phyloP scores from a whole-genome alignment of 2,329 filamentous ascomycete species.

The Apiospora hydei region DNA sequence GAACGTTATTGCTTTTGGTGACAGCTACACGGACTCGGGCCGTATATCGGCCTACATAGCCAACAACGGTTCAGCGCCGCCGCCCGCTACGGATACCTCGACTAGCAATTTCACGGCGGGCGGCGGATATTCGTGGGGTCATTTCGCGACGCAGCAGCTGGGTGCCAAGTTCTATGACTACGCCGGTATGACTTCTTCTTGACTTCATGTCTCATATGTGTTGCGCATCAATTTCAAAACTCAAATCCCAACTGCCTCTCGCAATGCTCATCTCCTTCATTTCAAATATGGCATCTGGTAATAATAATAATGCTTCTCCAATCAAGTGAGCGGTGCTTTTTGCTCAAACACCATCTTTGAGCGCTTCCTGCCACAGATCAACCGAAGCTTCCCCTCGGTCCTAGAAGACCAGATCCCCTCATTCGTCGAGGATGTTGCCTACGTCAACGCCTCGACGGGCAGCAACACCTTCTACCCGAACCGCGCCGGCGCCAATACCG shows the following conservation, averaged over 20 bases:
- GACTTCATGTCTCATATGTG: background rate
- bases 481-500: constrained; percentile 63
- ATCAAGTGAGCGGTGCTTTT: constrained; percentile 68
- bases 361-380: constrained; percentile 58
- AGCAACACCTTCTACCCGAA: constrained; percentile 50
- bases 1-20: constrained; percentile 74
- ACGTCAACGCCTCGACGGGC: constrained; percentile 32
- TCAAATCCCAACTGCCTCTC: too few species aligned
- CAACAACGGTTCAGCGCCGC: constrained; percentile 66
- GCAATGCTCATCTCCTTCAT: background rate
- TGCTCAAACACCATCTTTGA: constrained; percentile 74
- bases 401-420: constrained; percentile 67
- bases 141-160: constrained; percentile 68
- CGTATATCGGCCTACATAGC: constrained; percentile 68
- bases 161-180: constrained; percentile 69
- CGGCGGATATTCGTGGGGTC: constrained; percentile 74
- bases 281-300: too few species aligned
- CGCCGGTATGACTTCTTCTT: constrained; percentile 49
- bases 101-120: constrained; percentile 61
- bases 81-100: constrained; percentile 60
- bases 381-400: constrained; percentile 66
- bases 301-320: background rate
- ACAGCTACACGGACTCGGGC: constrained; percentile 79
- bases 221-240: background rate
- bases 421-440: constrained; percentile 58